A percentile compares a stretch with the other conserved stretches of the same genome.
These are phyloP conservation scores for Candida tropicalis DNA, from an alignment of 1,139 yeast genomes.

Conservation along the genomic window DNA sequence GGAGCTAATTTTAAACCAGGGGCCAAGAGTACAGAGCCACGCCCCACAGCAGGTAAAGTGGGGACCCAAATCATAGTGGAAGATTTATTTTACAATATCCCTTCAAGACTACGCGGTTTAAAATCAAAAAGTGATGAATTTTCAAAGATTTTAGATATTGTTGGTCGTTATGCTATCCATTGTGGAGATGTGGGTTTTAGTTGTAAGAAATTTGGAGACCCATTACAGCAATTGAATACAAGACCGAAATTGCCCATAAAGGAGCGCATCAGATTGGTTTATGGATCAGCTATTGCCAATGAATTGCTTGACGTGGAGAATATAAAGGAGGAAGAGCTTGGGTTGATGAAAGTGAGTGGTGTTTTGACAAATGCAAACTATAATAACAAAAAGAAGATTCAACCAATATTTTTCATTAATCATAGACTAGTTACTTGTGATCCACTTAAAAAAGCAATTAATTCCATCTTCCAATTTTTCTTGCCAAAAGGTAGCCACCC, in stretches of 20 bases:
- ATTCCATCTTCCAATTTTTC: slow-evolving; percentile 62
- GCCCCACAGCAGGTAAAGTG: slow-evolving; percentile 80
- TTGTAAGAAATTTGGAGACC: slow-evolving; percentile 76
- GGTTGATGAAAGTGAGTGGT: slow-evolving; percentile 57
- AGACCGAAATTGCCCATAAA: slow-evolving; percentile 47
- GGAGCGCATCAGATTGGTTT: slow-evolving; percentile 75
- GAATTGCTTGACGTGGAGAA: slow-evolving; percentile 57
- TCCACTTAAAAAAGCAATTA: slow-evolving; percentile 71
- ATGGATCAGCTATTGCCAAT: slow-evolving; percentile 69
- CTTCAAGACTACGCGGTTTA: slow-evolving; percentile 72
- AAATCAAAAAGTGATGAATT: slow-evolving; percentile 75
- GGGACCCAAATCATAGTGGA: slow-evolving; percentile 90
- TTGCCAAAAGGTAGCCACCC: slow-evolving; percentile 82
- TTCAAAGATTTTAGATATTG: slow-evolving; percentile 74
- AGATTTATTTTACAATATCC: slow-evolving; percentile 87
- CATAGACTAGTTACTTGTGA: slow-evolving; percentile 82
- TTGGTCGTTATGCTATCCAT: slow-evolving; percentile 83
- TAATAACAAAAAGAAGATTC: slow-evolving; percentile 63
- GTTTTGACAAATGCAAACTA: slow-evolving; percentile 74
- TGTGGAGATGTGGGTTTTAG: slow-evolving; percentile 69
- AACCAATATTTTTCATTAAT: slow-evolving; percentile 82
- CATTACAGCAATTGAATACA: slow-evolving; percentile 58
- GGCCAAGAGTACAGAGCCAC: slow-evolving; percentile 42
- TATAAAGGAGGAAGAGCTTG: slow-evolving; percentile 31
- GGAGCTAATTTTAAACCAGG: slow-evolving; percentile 37